Evolutionary conservation across 225 moss, liverwort and hornwort species (phyloP), one percentile per base, ranked within the genome.

Genomic region (Pseudoscleropodium purum): DNA sequence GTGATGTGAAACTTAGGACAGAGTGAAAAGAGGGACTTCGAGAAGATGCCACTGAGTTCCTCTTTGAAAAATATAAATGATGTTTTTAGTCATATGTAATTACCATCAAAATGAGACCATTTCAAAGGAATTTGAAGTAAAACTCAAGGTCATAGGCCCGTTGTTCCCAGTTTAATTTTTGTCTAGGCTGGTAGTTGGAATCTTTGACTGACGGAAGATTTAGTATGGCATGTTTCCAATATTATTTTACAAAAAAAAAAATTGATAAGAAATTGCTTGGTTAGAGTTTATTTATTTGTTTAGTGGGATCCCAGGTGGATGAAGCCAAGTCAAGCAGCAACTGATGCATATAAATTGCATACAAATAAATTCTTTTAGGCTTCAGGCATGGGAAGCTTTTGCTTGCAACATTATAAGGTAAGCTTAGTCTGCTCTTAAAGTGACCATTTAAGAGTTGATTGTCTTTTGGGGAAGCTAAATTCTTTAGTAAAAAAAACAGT

Each of bases 1-100:
- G 9, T 18, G 30, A 74, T 30, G 18, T 75, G 2, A 11, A 6
- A 74, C 4, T 47, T 41, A 26, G 5, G 7, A 15, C 4, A 26
- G 0, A 41, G 72, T 26, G 26, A 7, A 5, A 72, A 25, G 41
- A 26, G 10, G 1, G 3, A 3, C 3, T 43, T 3, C 4, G 0
- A 23, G 7, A 43, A 29, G 18, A 74, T 43, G 10, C 45, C 1
- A 10, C 13, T 74, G 3, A 74, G 18, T 47, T 75, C 47, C 18
- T 75, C 5, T 75, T 74, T 30, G 75, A 30, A 75, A 74, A 75
- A 30, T 18, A 18, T 45, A 29, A 43, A 25, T 45, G 17, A 2
- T 29, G 6, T 43, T 43, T 43, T 73, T 74, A 8, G 74, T 45
- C 11, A 74, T 17, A 18, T 30, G 10, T 47, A 47, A 47, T 47